These are phyloP conservation scores for Clitocybe nebularis DNA, from an alignment of 1,284 basidiomycete genomes.

Conservation along the genomic window DNA sequence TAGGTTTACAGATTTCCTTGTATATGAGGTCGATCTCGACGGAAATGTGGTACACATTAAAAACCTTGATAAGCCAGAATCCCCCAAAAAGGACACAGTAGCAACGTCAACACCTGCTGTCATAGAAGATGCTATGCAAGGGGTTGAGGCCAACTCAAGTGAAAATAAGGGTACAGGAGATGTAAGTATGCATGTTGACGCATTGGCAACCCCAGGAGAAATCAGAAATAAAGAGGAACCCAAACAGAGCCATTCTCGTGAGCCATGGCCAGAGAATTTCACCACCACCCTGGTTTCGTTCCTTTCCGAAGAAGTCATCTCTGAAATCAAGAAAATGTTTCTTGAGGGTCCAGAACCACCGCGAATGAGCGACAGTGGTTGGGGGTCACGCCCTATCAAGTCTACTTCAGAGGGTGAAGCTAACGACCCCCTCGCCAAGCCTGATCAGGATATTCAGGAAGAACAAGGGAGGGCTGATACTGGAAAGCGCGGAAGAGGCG, in stretches of 20 bases:
- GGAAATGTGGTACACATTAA: slow-evolving; percentile 77
- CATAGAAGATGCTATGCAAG: slow-evolving; percentile 19
- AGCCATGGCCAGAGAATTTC: slow-evolving; percentile 66
- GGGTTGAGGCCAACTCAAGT: slow-evolving; percentile 2
- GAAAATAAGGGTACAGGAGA: slow-evolving; percentile 4
- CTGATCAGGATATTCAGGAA: slow-evolving; percentile 14
- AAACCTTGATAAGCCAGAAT: slow-evolving; percentile 66
- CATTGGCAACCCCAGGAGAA: slow-evolving; percentile 12
- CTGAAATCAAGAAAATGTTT: slow-evolving; percentile 67
- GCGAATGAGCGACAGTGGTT: slow-evolving; percentile 62
- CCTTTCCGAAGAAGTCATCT: slow-evolving; percentile 58
- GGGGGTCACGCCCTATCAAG: slow-evolving; percentile 47
- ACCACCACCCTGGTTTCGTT: slow-evolving; percentile 54
- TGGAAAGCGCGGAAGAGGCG: slow-evolving; percentile 37
- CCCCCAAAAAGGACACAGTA: slow-evolving; percentile 33
- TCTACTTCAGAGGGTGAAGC: slow-evolving; percentile 26
- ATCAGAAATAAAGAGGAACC: slow-evolving; percentile 12
- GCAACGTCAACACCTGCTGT: slow-evolving; percentile 9
- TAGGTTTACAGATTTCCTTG: slow-evolving; percentile 94
- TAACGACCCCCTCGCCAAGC: slow-evolving; percentile 18
- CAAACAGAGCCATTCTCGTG: slow-evolving; percentile 20
- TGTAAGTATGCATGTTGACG: slow-evolving; percentile 1
- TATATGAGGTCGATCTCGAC: slow-evolving; percentile 83
- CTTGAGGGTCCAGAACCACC: slow-evolving; percentile 75
- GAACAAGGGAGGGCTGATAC: slow-evolving; percentile 20